Percentiles rank a stretch among this genome's conserved stretches.
These are phyloP conservation scores for Sphagnum fallax DNA, from an alignment of 228 moss, liverwort and hornwort species.

Conservation along the genomic window DNA sequence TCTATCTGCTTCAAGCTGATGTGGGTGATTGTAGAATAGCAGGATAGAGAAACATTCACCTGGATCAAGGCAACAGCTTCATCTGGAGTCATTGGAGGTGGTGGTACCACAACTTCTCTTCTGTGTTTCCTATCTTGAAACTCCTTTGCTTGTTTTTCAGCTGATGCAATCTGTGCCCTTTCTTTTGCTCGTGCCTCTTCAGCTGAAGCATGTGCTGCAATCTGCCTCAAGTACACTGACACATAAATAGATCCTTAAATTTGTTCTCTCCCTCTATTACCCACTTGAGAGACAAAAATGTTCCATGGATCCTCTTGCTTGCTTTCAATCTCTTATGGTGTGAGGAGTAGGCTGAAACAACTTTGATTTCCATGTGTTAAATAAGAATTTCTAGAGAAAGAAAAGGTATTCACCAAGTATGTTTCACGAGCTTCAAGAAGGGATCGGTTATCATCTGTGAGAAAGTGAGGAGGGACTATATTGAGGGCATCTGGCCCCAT, in stretches of 20 bases:
- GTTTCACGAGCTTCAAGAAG: conserved; percentile 40
- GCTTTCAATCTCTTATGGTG: no score
- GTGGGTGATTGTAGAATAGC: not conserved
- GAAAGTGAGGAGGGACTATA: conserved; percentile 62
- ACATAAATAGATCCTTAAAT: not conserved
- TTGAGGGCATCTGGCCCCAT: conserved; percentile 51
- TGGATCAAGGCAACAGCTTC: conserved; percentile 61
- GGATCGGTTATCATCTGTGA: conserved; percentile 54
- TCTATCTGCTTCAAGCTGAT: no score
- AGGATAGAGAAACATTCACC: conserved; percentile 15
- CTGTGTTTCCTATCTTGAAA: conserved; percentile 38
- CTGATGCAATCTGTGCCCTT: conserved; percentile 8
- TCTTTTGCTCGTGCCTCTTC: conserved; percentile 6
- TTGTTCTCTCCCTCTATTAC: not conserved
- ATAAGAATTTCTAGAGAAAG: no score
- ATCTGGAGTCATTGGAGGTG: conserved; percentile 50
- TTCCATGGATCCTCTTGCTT: no score
- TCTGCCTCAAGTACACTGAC: conserved; percentile 6
- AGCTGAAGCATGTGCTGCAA: conserved; percentile 13
- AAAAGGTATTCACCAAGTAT: conserved; percentile 44
- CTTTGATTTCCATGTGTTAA: no score
- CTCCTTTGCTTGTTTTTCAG: conserved; percentile 9
- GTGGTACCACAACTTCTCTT: conserved; percentile 17
- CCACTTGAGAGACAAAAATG: no score
- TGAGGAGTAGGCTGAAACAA: no score